Percentiles rank a stretch among this genome's conserved stretches.
Evolutionary conservation across 306 rosid species (phyloP).

Genomic region (Pueraria montana): DNA sequence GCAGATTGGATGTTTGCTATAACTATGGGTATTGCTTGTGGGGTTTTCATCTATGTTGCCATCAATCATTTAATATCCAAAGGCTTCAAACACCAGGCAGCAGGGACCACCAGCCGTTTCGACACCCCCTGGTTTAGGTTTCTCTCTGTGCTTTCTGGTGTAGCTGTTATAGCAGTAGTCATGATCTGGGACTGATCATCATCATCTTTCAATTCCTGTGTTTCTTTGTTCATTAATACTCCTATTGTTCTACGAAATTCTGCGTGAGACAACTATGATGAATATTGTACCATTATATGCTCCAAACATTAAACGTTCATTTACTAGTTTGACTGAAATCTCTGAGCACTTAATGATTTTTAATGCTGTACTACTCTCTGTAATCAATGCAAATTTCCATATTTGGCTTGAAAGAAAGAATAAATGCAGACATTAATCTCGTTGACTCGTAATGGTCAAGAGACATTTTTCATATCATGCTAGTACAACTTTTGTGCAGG

Average conservation of each 20-base stretch:
- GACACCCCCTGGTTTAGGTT: constrained; percentile 72
- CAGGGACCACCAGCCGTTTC: constrained; percentile 31
- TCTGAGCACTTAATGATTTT: too few relatives aligned
- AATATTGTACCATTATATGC: neutral
- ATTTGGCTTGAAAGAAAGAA: neutral
- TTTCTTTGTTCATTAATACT: neutral
- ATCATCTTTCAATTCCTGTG: neutral
- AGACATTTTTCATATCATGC: neutral
- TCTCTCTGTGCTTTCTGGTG: constrained; percentile 75
- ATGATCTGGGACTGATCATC: constrained; percentile 75
- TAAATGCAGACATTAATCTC: constrained; percentile 13
- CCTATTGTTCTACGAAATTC: neutral
- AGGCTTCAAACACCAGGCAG: constrained; percentile 70
- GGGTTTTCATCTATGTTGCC: constrained; percentile 81
- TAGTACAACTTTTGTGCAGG: neutral
- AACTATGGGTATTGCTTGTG: constrained; percentile 84
- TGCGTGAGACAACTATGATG: neutral
- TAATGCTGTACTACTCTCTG: too few relatives aligned
- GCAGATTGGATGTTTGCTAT: constrained; percentile 85
- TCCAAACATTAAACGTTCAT: neutral
- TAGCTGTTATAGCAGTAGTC: constrained; percentile 71
- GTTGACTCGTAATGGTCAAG: neutral
- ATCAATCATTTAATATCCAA: constrained; percentile 81
- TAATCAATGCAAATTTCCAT: neutral
- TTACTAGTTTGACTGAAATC: neutral